Evolutionary conservation across 441 rosid genomes (phyloP), one percentile per base, ranked within the genome.

Genomic region (Daphne laureola): DNA sequence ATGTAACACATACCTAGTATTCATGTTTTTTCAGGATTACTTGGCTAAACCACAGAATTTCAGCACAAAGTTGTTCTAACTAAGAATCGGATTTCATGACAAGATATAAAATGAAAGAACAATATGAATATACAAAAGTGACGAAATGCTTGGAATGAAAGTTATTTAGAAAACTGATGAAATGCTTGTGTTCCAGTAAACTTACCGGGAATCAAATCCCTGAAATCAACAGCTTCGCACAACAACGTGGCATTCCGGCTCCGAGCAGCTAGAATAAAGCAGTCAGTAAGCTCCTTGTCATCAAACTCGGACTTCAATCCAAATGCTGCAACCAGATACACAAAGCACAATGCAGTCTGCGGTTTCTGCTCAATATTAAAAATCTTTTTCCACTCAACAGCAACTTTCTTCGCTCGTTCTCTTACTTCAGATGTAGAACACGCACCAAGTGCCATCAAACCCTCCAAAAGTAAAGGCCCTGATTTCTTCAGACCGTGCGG

Each of bases 321-420:
- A 63, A 61, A 90, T 2, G 77, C 79, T 11, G 66, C 81, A 47
- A 86, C 67, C 62, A 90, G 73, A 63, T 67, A 69, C 75, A 86
- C 65, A 56, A 90, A 74, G 46, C 81, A 90, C 64, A 79, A 61
- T 17, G 81, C 67, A 59, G 73, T 82, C 31, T 71, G 64, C 13
- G 75, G 57, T 31, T 65, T 64, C 49, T 72, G 69, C 53, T 54
- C 70, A 17, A 26, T 44, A 50, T 64, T 17, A 54, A 43, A 66
- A 38, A 64, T 66, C 53, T 59, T 78, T 69, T 67, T 84, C 97
- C 95, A 84, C 56, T 70, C 78, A 35, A 67, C 59, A 41, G 93
- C 95, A 63, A 90, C n/a, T 35, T 31, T 59, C 57, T 71, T 84
- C 1, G 90, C 92, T 68, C 77, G 78, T 54, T 72, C 81, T 58